These are phyloP conservation scores for Mycosphaerella sp. DNA, from an alignment of 2,329 filamentous ascomycete genomes.

Conservation along the genomic window DNA sequence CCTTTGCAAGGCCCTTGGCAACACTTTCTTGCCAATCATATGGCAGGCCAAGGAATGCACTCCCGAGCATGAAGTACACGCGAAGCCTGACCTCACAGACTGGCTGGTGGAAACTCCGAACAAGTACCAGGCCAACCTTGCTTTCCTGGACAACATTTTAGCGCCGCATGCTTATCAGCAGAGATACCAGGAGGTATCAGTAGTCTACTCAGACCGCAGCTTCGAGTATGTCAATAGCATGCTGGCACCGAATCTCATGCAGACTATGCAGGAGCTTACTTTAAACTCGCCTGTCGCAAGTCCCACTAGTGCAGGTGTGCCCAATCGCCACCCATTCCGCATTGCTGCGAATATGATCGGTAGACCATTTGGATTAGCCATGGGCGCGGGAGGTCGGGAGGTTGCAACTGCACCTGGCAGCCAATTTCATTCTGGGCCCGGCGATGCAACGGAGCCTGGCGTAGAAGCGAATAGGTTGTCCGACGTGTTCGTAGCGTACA, in stretches of 20 bases:
- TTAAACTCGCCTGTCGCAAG: conserved; percentile 21
- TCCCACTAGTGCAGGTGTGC: conserved; percentile 1
- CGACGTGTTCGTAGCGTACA: conserved; percentile 50
- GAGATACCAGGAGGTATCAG: conserved; percentile 30
- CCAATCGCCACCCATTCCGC: conserved; percentile 16
- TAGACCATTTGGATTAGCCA: conserved; percentile 16
- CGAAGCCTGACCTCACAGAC: conserved; percentile 55
- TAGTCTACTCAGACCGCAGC: conserved; percentile 23
- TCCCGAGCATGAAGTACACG: conserved; percentile 56
- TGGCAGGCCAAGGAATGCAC: conserved; percentile 90
- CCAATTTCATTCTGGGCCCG: conserved; percentile 7
- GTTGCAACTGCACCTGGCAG: conserved; percentile 3
- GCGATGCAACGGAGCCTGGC: conserved; percentile 4
- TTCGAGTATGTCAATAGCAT: conserved; percentile 27
- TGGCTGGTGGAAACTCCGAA: conserved; percentile 57
- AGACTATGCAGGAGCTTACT: conserved; percentile 29
- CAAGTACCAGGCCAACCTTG: conserved; percentile 44
- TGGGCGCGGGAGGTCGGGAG: conserved; percentile 5
- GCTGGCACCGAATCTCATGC: conserved; percentile 29
- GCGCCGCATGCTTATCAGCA: conserved; percentile 21
- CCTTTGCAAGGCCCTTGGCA: conserved; percentile 91
- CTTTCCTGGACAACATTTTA: conserved; percentile 44
- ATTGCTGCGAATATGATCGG: conserved; percentile 14
- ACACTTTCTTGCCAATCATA: conserved; percentile 87
- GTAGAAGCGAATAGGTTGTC: conserved; percentile 15